Evolutionary conservation across 768 basidiomycete species (phyloP), one percentile per base, ranked within the genome.

Genomic region (Chalciporus piperatus): DNA sequence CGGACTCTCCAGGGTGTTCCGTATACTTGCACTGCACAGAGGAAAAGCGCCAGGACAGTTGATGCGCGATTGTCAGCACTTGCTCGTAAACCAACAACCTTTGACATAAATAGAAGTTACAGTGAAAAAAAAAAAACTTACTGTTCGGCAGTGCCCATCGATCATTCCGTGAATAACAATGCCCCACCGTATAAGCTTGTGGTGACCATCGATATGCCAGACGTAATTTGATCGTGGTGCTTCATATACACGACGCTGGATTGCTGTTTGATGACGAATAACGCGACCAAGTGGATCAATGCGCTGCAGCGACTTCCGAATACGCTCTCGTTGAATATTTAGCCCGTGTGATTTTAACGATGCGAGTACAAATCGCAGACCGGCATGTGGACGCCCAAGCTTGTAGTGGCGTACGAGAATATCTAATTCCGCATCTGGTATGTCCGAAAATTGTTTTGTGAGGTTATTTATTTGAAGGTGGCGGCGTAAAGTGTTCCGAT

Each of bases 101-200:
- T 19, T 28, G 32, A 47, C n/a, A 27, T 25, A 23, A 39, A 27
- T 25, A 37, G 37, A 13, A 13, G 35, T 23, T 25, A 7, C 17
- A 39, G 43, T 39, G 17, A 41, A 22, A 16, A 27, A 40, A 52
- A 39, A 16, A 25, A 4, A n/a, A 55, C 58, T n/a, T 43, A 70
- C 66, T 8, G 51, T 71, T n/a, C 58, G 20, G 53, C 60, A 62
- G 39, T 56, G 62, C 0, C 70, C 60, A 42, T 71, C 65, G 45
- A 68, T 60, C 23, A 65, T 59, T 0, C 60, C 58, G 44, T 66
- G 65, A 17, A 66, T 56, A 0, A 66, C 56, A 53, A 65, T n/a
- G 0, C 62, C 56, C 58, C 63, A 67, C 2, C 23, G 6, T 1
- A 67, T 67, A 2, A 65, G 32, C 11, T 66, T 64, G 7, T 25